Evolutionary conservation across 2,329 filamentous ascomycete species (phyloP), one percentile per base, ranked within the genome.

Genomic region (Hypoxylon sp.): DNA sequence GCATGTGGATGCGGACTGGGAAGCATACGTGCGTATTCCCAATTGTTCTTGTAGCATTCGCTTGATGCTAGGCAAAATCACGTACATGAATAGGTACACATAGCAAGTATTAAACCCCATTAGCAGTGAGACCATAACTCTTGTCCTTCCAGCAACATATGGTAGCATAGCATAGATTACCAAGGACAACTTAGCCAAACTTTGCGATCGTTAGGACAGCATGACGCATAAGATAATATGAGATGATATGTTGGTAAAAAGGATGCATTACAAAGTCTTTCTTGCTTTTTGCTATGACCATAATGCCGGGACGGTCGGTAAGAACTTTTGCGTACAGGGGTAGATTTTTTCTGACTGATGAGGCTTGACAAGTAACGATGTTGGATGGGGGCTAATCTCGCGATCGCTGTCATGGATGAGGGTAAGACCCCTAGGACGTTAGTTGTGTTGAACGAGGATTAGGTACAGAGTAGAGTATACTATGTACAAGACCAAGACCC

Each of bases 321-420:
- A 67, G 55, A 64, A 56, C 46, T 65, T 60, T 67, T 58, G 61
- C 13, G 25, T 30, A 48, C 61, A 67, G 41, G 53, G 58, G 57
- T 23, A 66, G n/a, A 34, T 23, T 17, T 38, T 23, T 17, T 38
- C 19, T 32, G n/a, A 55, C 50, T 53, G 36, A 60, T 21, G 38
- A 69, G 57, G 63, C 60, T 63, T 58, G 50, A 67, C 32, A 30
- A 59, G 52, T 60, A 49, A 63, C 30, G 64, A 69, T 46, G 60
- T 69, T 59, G 38, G 60, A 68, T 60, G 49, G 63, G 60, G 63
- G 67, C 55, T 63, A 69, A 69, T 64, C 59, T 69, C 43, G 63
- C 60, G 63, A 67, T 69, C 60, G 63, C 67, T 67, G 58, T 43
- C 64, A 69, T 60, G 61, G 58, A 64, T 63, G 60, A 62, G 46